Evolutionary conservation across 169 alveolate species (phyloP), one percentile per base, ranked within the genome.

Genomic region (Plasmodium malariae): DNA sequence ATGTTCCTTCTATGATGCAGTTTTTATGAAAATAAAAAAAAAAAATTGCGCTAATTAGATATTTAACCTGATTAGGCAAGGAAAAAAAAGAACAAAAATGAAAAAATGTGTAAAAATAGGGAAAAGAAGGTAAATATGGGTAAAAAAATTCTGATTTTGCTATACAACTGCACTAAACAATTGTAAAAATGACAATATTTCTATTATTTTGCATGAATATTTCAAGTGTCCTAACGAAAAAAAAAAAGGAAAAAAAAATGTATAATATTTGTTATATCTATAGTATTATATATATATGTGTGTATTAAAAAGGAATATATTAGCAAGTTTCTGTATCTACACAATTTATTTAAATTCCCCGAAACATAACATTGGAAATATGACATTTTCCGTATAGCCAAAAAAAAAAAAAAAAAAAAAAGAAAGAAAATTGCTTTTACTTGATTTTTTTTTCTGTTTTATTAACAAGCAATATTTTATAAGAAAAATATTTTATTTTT

Each of bases 151-250:
- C 74, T 76, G 89, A 62, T 34, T 76, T 76, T 40, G 45, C 40
- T 76, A n/a, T 63, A 55, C 89, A 24, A 32, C 68, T 76, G 76
- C 76, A 76, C 76, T 45, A 67, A 40, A 36, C 71, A 51, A 26
- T 67, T 49, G 5, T 32, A 60, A 36, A 63, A 76, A 74, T 63
- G 63, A 62, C 89, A 76, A 76, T 76, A 76, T 62, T 76, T 76
- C 89, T 76, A 76, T 69, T 71, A 26, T 40, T 76, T 43, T 34
- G 34, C 45, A 40, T 73, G 48, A 57, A 57, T 28, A 73, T 40
- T 14, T 12, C 57, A 30, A 73, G 57, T 32, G 71, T 32, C 40
- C 19, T 43, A 51, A 73, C 28, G 32, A 73, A 54, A 57, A 34
- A 32, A 55, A 73, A 67, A 40, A 19, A 60, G 26, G 7, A 60